Conservation (phyloP, 2,329 filamentous ascomycete species). For the Cordyceps cateniannulata region DNA sequence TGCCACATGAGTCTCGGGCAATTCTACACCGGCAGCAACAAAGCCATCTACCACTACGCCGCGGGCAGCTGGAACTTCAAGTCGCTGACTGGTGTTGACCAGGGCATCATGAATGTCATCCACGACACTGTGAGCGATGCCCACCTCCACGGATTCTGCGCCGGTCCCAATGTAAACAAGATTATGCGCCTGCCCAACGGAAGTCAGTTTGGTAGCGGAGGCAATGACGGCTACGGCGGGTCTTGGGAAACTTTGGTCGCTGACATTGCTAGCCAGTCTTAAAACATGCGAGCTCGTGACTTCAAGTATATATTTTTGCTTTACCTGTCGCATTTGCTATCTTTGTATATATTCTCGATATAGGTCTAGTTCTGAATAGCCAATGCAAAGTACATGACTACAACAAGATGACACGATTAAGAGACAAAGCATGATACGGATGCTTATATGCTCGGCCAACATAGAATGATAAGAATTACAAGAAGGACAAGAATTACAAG, state of each 20-base stretch:
- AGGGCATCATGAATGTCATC: conserved; percentile 18
- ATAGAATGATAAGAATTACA: too few species aligned
- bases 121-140: conserved; percentile 11
- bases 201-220: conserved; percentile 14
- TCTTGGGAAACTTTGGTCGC: conserved; percentile 17
- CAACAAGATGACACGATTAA: too few species aligned
- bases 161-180: conserved; percentile 14
- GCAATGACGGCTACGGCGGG: conserved; percentile 15
- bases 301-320: neutral
- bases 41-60: conserved; percentile 7
- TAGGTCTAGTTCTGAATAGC: too few species aligned
- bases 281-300: neutral
- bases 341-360: neutral
- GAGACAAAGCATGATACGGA: too few species aligned
- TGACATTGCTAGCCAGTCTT: conserved; percentile 16
- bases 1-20: conserved; percentile 39
- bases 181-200: conserved; percentile 15
- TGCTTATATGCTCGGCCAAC: too few species aligned
- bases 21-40: conserved; percentile 29
- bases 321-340: neutral
- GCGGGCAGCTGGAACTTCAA: conserved; percentile 9
- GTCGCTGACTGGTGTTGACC: conserved; percentile 13
- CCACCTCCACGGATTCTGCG: conserved; percentile 15
- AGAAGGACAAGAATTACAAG: neutral
- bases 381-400: too few species aligned